Percentiles rank a stretch among this genome's conserved stretches.
phyloP scores from a whole-genome alignment of 2,329 filamentous ascomycete genomes.

The Ceratocystis albifundus region DNA sequence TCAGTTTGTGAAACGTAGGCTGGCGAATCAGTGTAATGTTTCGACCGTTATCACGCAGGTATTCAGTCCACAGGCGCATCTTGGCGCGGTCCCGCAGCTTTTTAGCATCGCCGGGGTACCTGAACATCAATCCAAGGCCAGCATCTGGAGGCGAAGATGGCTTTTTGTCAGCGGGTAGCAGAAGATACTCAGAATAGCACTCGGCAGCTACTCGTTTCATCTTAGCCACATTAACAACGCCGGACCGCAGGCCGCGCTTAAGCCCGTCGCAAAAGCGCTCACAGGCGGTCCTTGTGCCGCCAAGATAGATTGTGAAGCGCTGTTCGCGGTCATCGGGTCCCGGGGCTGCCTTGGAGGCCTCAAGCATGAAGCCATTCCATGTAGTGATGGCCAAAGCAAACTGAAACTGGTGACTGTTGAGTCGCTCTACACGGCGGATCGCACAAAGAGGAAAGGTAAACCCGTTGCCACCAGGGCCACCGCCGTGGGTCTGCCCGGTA shows the following conservation, averaged over 20 bases:
- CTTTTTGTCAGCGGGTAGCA: slow-evolving; percentile 48
- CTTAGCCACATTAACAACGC: slow-evolving; percentile 76
- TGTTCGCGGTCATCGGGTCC: slow-evolving; percentile 45
- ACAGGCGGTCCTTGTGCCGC: slow-evolving; percentile 76
- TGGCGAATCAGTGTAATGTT: slow-evolving; percentile 88
- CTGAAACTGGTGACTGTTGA: slow-evolving; percentile 84
- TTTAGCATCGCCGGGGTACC: slow-evolving; percentile 87
- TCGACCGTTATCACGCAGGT: slow-evolving; percentile 85
- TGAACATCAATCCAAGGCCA: slow-evolving; percentile 81
- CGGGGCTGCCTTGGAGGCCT: slow-evolving; percentile 37
- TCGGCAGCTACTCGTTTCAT: slow-evolving; percentile 68
- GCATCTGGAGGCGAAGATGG: slow-evolving; percentile 56
- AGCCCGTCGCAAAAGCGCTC: slow-evolving; percentile 94
- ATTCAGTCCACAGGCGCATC: slow-evolving; percentile 95
- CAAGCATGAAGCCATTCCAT: slow-evolving; percentile 65
- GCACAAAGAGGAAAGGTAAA: slow-evolving; percentile 90
- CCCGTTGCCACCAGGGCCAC: slow-evolving; percentile 85
- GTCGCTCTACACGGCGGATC: slow-evolving; percentile 78
- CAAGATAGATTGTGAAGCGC: slow-evolving; percentile 82
- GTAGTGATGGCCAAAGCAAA: slow-evolving; percentile 92
- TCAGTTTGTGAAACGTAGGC: slow-evolving; percentile 94
- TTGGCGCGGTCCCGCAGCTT: slow-evolving; percentile 92
- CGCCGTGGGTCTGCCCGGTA: slow-evolving; percentile 85
- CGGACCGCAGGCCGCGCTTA: slow-evolving; percentile 77
- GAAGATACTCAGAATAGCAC: slow-evolving; percentile 83